These are phyloP conservation scores for Rhododendron henanense DNA, from an alignment of 148 eudicot species.

Conservation along the genomic window DNA sequence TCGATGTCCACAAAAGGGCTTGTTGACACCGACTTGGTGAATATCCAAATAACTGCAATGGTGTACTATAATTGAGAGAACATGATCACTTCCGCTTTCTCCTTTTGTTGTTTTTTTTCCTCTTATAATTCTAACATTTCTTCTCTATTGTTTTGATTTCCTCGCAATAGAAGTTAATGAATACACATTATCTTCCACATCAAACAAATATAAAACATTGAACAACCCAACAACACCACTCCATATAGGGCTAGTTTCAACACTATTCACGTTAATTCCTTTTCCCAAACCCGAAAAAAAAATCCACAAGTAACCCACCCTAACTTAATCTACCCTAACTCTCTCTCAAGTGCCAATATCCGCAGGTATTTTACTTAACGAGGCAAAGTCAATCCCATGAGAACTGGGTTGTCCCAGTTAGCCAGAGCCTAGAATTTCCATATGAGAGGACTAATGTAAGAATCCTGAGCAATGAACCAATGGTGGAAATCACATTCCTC, in stretches of 20 bases:
- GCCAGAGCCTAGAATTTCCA: neutral
- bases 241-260: neutral
- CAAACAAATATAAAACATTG: neutral
- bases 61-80: neutral
- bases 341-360: neutral
- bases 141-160: neutral
- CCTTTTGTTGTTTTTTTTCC: neutral
- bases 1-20: neutral
- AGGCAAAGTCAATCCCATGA: neutral
- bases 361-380: neutral
- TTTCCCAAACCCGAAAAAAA: neutral
- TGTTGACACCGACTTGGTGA: neutral
- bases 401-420: neutral
- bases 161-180: neutral
- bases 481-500: neutral
- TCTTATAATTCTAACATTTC: neutral
- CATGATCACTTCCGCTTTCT: neutral
- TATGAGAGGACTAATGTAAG: neutral
- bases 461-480: neutral
- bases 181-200: neutral
- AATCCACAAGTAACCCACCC: neutral
- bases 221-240: neutral
- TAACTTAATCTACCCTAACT: neutral
- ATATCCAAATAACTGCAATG: neutral
- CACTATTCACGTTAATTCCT: neutral